phyloP scores from a whole-genome alignment of 208 protist genomes.

The Trypanosoma scelopori region DNA sequence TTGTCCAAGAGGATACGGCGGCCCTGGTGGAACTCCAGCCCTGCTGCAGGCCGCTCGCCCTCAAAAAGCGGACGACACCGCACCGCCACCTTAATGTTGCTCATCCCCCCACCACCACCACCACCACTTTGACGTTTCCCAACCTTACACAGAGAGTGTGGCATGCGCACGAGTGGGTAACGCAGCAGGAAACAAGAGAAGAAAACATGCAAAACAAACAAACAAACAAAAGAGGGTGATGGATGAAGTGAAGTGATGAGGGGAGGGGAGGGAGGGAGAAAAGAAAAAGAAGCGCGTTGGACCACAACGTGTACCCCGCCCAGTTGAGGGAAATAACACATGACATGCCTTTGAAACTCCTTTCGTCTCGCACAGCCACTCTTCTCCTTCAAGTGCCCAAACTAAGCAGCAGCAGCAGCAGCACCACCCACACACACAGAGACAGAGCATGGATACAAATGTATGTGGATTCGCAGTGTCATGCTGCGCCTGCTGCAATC shows the following conservation, averaged over 20 bases:
- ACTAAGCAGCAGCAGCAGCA: no score
- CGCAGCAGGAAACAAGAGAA: no score
- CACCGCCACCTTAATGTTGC: conserved; percentile 88
- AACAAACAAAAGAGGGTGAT: conserved; percentile 21
- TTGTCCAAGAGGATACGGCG: conserved; percentile 84
- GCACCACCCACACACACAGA: no score
- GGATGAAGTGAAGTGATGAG: no score
- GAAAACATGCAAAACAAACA: conserved; percentile 13
- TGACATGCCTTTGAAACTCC: not conserved
- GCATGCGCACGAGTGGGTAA: no score
- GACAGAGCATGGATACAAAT: conserved; percentile 10
- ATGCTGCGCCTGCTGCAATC: conserved; percentile 20
- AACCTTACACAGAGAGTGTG: not conserved
- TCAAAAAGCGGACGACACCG: conserved; percentile 84
- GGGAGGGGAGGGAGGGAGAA: not conserved
- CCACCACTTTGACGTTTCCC: not conserved
- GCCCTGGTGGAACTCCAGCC: conserved; percentile 69
- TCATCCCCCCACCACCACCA: conserved; percentile 31
- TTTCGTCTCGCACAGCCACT: not conserved
- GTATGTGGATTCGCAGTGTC: conserved; percentile 5
- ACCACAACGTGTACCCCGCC: not conserved
- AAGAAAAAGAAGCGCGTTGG: not conserved
- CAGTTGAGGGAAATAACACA: no score
- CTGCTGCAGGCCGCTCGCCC: conserved; percentile 64
- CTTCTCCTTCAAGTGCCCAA: no score